Evolutionary conservation across 805 yeast species (phyloP).

Genomic region (Cyberlindnera sargentensis): DNA sequence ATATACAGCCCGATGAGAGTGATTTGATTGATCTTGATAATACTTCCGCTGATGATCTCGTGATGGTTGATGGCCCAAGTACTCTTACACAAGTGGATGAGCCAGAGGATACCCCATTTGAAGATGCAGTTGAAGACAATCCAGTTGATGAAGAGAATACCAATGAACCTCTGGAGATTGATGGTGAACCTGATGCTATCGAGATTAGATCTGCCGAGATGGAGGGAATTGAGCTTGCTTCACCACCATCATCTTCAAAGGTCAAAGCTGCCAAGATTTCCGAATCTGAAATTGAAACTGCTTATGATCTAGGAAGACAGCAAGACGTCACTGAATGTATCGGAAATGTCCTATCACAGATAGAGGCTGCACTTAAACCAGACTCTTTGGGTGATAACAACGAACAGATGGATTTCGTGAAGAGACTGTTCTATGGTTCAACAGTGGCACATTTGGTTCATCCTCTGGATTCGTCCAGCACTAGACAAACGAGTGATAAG

Average conservation of each 20-base stretch:
- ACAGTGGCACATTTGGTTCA: slow-evolving; percentile 72
- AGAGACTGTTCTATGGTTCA: slow-evolving; percentile 76
- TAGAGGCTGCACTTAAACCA: slow-evolving; percentile 83
- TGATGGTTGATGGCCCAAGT: neutral
- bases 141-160: neutral
- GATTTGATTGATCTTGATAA: slow-evolving; percentile 5
- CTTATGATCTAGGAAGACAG: slow-evolving; percentile 80
- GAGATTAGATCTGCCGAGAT: neutral
- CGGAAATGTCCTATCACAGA: slow-evolving; percentile 84
- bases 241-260: neutral
- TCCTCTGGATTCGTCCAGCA: slow-evolving; percentile 25
- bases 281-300: slow-evolving; percentile 63
- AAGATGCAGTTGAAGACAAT: neutral
- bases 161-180: slow-evolving; percentile 2
- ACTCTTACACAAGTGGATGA: neutral
- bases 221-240: neutral
- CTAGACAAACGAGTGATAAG: slow-evolving; percentile 58
- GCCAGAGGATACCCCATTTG: neutral
- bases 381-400: slow-evolving; percentile 55
- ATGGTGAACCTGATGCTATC: slow-evolving; percentile 1
- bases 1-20: neutral
- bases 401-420: slow-evolving; percentile 80
- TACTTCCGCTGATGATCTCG: slow-evolving; percentile 2
- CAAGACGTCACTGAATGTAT: slow-evolving; percentile 98
- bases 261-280: slow-evolving; percentile 26